Evolutionary conservation across 106 monocot genomes (phyloP).

Genomic region (Dioscorea alata): DNA sequence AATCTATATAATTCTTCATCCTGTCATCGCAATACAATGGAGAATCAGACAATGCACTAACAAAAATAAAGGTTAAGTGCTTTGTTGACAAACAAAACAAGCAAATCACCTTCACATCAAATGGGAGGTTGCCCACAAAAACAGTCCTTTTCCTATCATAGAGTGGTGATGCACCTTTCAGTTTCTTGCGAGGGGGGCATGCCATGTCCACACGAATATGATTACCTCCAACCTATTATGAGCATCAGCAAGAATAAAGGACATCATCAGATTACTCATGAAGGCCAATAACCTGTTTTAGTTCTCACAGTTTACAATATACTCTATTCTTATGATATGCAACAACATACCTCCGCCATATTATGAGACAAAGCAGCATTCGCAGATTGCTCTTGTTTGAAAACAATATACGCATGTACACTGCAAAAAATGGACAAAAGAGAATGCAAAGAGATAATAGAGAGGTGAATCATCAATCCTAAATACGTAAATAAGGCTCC

Average conservation of each 20-base stretch:
- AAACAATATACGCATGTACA: constrained; percentile 91
- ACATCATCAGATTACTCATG: too few species aligned
- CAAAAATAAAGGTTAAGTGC: too few species aligned
- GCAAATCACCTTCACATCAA: constrained; percentile 77
- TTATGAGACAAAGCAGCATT: constrained; percentile 59
- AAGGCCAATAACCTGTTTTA: too few species aligned
- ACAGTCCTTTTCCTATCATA: constrained; percentile 87
- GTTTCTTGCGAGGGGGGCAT: constrained; percentile 88
- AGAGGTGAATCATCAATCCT: too few species aligned
- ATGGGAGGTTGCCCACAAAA: constrained; percentile 96
- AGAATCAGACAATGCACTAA: too few species aligned
- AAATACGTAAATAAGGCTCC: too few species aligned
- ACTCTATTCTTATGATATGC: neutral
- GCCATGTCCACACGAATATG: constrained; percentile 96
- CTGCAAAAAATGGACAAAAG: constrained; percentile 27
- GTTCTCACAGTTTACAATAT: neutral
- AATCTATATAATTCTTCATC: constrained; percentile 91
- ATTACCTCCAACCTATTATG: constrained; percentile 86
- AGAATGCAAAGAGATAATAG: too few species aligned
- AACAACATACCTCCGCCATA: constrained; percentile 57
- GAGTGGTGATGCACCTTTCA: constrained; percentile 67
- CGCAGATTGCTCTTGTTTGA: constrained; percentile 83
- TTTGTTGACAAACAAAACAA: neutral
- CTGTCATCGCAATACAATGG: constrained; percentile 17
- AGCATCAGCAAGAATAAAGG: constrained; percentile 3